A percentile compares a stretch with the other conserved stretches of the same genome.
These are phyloP conservation scores for Vanrija sp. DNA, from an alignment of 1,284 basidiomycete genomes.

Conservation along the genomic window DNA sequence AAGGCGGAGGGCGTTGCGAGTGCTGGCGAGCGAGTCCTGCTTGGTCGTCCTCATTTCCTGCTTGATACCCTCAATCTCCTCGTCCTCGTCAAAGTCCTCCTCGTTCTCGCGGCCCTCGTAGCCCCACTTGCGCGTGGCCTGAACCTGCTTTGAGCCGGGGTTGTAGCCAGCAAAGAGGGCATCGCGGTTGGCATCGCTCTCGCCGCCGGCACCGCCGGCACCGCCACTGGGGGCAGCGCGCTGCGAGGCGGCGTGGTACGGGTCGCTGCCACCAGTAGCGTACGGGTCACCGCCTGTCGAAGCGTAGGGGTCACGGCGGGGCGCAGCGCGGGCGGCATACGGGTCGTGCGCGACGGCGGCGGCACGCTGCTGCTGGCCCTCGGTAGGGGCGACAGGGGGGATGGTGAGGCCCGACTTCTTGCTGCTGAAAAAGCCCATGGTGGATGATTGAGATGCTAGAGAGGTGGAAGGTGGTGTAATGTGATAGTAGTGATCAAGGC, in stretches of 20 bases:
- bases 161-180: constrained; percentile 51
- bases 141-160: background rate
- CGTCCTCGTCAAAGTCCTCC: constrained; percentile 75
- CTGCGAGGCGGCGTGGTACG: constrained; percentile 16
- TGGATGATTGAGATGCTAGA: constrained; percentile 13
- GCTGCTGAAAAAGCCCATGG: constrained; percentile 73
- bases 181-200: constrained; percentile 59
- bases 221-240: constrained; percentile 51
- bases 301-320: constrained; percentile 29
- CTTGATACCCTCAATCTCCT: constrained; percentile 96
- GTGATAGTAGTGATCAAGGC: too few species aligned
- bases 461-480: background rate
- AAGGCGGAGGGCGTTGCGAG: constrained; percentile 86
- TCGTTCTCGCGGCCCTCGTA: constrained; percentile 47
- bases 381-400: constrained; percentile 53
- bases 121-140: constrained; percentile 49
- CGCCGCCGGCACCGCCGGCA: constrained; percentile 2
- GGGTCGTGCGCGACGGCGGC: constrained; percentile 49
- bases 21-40: constrained; percentile 86
- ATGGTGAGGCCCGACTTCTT: constrained; percentile 64
- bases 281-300: background rate
- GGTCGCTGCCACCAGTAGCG: constrained; percentile 27
- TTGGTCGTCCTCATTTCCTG: constrained; percentile 85
- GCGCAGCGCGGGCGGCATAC: constrained; percentile 24
- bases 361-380: constrained; percentile 23